Conservation (phyloP, 2,329 filamentous ascomycete genomes). For the Biscogniauxia marginata region DNA sequence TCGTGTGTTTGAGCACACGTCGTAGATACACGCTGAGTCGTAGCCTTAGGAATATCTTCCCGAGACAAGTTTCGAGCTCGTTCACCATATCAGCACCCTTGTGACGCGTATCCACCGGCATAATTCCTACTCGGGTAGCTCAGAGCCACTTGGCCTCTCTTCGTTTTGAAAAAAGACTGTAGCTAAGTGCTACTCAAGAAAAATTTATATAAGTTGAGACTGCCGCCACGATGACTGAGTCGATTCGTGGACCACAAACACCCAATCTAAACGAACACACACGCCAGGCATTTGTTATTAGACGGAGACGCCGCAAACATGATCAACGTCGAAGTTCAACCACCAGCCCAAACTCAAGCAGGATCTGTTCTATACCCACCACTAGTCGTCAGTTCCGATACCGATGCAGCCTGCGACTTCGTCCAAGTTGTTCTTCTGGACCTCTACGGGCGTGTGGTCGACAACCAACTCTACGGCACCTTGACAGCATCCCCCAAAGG, state of each 20-base stretch:
- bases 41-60: background rate
- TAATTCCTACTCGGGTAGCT: background rate
- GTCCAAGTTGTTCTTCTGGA: constrained; percentile 24
- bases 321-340: constrained; percentile 25
- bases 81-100: background rate
- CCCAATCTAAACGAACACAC: background rate
- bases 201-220: background rate
- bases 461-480: constrained; percentile 21
- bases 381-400: constrained; percentile 22
- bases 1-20: background rate
- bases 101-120: background rate
- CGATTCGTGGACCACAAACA: background rate
- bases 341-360: constrained; percentile 23
- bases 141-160: background rate
- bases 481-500: constrained; percentile 14
- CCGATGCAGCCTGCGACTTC: constrained; percentile 19
- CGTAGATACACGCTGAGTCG: background rate
- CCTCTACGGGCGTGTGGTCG: constrained; percentile 18
- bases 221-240: background rate
- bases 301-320: constrained; percentile 12
- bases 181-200: background rate
- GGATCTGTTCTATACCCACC: constrained; percentile 27
- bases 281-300: background rate
- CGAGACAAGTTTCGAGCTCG: background rate
- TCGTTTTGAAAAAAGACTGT: background rate